Conservation (phyloP, 495 filamentous ascomycete species). For the Penicillium argentinense region DNA sequence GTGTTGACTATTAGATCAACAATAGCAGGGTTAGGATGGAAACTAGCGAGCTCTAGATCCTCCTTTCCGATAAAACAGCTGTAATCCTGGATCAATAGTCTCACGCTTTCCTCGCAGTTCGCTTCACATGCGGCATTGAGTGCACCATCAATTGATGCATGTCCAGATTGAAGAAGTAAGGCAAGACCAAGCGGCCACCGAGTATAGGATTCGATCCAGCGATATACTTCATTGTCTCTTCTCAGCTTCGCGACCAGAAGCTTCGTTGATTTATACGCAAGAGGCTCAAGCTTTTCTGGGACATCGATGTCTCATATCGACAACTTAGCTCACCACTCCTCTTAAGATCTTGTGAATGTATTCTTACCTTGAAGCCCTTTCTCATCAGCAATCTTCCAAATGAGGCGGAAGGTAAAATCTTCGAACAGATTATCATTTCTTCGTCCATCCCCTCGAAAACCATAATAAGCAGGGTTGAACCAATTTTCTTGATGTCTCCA, state of each 20-base stretch:
- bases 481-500: slow-evolving; percentile 4
- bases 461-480: slow-evolving; percentile 1
- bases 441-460: neutral
- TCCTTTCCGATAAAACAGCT: slow-evolving; percentile 4
- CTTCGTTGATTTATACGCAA: slow-evolving; percentile 5
- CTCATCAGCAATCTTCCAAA: slow-evolving; percentile 6
- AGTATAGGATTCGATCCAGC: slow-evolving; percentile 2
- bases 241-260: neutral
- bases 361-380: slow-evolving; percentile 3
- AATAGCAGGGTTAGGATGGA: slow-evolving; percentile 5
- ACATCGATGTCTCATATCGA: slow-evolving; percentile 5
- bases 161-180: slow-evolving; percentile 8
- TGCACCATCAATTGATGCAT: neutral
- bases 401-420: slow-evolving; percentile 7
- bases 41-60: slow-evolving; percentile 3
- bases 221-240: slow-evolving; percentile 1
- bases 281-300: slow-evolving; percentile 4
- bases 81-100: slow-evolving; percentile 4
- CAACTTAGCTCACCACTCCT: neutral
- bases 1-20: slow-evolving; percentile 1
- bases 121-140: slow-evolving; percentile 2
- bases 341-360: neutral
- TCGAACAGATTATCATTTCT: slow-evolving; percentile 4
- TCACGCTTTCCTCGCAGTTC: slow-evolving; percentile 6
- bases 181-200: slow-evolving; percentile 2